These are phyloP conservation scores for Aspergillus arachidicola DNA, from an alignment of 2,329 filamentous ascomycete species.

Conservation along the genomic window DNA sequence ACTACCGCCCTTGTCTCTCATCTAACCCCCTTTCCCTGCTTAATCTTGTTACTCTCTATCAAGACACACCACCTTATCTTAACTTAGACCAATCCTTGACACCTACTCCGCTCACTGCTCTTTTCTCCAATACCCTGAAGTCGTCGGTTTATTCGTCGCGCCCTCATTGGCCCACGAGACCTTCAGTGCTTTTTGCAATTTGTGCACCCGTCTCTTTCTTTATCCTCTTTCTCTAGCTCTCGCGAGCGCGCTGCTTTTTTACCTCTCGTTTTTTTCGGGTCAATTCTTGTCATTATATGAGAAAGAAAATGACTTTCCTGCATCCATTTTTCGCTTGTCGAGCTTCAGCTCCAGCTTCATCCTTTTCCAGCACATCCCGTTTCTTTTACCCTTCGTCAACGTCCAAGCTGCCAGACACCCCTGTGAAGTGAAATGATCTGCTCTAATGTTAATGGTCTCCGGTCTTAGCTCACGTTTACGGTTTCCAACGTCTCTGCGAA, in stretches of 20 bases:
- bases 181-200: slow-evolving; percentile 10
- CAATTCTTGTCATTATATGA: slow-evolving; percentile 17
- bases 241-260: slow-evolving; percentile 22
- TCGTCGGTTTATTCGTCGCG: slow-evolving; percentile 22
- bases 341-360: slow-evolving; percentile 23
- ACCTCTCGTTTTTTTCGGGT: slow-evolving; percentile 16
- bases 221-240: slow-evolving; percentile 20
- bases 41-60: slow-evolving; percentile 23
- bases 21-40: slow-evolving; percentile 20
- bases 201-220: slow-evolving; percentile 14
- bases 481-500: slow-evolving; percentile 10
- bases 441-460: slow-evolving; percentile 42
- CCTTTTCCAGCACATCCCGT: slow-evolving; percentile 25
- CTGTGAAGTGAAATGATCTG: slow-evolving; percentile 25
- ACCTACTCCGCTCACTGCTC: slow-evolving; percentile 13
- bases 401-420: slow-evolving; percentile 23
- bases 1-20: slow-evolving; percentile 20
- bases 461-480: slow-evolving; percentile 37
- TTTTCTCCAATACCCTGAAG: slow-evolving; percentile 17
- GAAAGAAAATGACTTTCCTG: slow-evolving; percentile 16
- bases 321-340: slow-evolving; percentile 20
- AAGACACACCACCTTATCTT: slow-evolving; percentile 16
- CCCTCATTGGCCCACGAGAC: slow-evolving; percentile 21
- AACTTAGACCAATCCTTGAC: slow-evolving; percentile 10
- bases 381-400: slow-evolving; percentile 28